Conservation (phyloP, 768 basidiomycete species). For the Cystobasidium ongulense region DNA sequence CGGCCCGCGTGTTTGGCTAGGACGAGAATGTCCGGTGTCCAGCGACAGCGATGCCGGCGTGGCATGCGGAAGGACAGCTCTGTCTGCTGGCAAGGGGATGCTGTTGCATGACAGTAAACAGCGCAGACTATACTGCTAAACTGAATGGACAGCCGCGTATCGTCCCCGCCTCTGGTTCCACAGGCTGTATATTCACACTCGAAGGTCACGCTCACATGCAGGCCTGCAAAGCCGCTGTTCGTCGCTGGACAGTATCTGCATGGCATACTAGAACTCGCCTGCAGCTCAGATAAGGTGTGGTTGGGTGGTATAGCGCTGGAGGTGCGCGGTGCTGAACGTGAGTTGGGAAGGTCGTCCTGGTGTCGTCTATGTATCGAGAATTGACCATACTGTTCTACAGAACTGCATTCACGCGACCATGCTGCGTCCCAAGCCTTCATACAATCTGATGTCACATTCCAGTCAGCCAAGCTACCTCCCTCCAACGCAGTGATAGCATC, state of each 20-base stretch:
- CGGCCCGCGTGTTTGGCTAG: no score
- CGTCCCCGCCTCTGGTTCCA: conserved; percentile 7
- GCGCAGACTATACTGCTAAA: no score
- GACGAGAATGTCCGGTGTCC: no score
- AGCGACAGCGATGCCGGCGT: no score
- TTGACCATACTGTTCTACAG: conserved; percentile 23
- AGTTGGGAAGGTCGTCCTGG: no score
- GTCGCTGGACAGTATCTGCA: conserved; percentile 34
- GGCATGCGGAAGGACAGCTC: no score
- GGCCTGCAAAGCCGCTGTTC: conserved; percentile 18
- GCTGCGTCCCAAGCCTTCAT: conserved; percentile 39
- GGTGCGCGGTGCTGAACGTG: conserved; percentile 36
- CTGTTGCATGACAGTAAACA: no score
- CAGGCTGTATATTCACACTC: conserved; percentile 9
- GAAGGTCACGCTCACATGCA: conserved; percentile 8
- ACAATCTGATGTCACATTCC: conserved; percentile 35
- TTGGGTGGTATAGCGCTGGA: conserved; percentile 38
- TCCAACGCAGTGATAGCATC: conserved; percentile 36
- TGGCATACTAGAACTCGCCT: neutral
- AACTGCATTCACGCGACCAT: conserved; percentile 38
- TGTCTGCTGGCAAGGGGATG: no score
- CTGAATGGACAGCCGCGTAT: neutral
- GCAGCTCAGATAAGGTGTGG: conserved; percentile 25
- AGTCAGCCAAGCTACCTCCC: conserved; percentile 37
- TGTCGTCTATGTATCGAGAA: no score